phyloP scores from a whole-genome alignment of 768 basidiomycete species.

The Psilocybe cubensis region DNA sequence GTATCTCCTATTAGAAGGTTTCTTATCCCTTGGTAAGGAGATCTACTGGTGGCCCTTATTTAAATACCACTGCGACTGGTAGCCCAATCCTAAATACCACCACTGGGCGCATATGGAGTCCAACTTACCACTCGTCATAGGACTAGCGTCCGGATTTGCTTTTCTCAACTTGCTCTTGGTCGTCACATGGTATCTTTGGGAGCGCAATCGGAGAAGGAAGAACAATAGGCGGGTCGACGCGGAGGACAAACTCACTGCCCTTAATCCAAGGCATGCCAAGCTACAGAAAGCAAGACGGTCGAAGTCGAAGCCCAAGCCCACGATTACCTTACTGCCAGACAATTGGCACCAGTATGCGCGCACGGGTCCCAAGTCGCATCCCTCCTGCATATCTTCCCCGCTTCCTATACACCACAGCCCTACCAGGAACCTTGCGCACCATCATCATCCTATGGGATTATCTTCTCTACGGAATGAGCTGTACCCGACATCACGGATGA shows the following conservation, averaged over 20 bases:
- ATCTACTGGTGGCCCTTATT: neutral
- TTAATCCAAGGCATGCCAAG: neutral
- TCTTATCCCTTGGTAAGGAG: neutral
- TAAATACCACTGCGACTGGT: neutral
- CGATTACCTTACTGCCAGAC: neutral
- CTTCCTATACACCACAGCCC: neutral
- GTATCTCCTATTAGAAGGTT: neutral
- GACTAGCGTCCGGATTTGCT: slow-evolving; percentile 8
- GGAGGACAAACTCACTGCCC: slow-evolving; percentile 1
- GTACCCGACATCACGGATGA: neutral
- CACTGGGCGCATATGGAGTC: slow-evolving; percentile 2
- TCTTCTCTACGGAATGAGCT: neutral
- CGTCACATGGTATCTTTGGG: slow-evolving; percentile 11
- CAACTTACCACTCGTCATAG: slow-evolving; percentile 9
- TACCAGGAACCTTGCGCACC: neutral
- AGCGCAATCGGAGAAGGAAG: slow-evolving; percentile 2
- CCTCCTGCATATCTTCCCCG: neutral
- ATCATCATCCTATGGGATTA: neutral
- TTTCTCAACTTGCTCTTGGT: slow-evolving; percentile 9
- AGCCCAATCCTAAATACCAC: neutral
- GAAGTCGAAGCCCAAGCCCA: too few species aligned
- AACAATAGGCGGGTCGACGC: neutral
- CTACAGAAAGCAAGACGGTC: neutral
- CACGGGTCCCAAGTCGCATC: neutral
- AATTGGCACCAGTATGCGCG: neutral